Conservation (phyloP, 176 grass and related monocot species). For the maize (Zea mays) region DNA sequence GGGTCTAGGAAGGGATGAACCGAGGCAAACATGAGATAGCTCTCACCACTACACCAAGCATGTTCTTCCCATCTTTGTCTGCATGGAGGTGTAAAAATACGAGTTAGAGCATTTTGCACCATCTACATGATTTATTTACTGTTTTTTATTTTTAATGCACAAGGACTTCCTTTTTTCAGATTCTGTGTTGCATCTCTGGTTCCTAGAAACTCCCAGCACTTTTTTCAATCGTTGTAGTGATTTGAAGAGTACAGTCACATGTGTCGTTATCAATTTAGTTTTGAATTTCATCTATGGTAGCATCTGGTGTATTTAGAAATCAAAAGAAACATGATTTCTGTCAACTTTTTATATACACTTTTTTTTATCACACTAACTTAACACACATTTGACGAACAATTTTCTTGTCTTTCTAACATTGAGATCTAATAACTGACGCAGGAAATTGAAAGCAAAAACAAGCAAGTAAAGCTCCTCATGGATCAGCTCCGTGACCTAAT, state of each 20-base stretch:
- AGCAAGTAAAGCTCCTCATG: slow-evolving; percentile 72
- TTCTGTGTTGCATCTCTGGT: background rate
- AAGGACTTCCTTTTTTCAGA: background rate
- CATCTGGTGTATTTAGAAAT: background rate
- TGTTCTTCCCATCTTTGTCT: too few relatives aligned
- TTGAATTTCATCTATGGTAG: background rate
- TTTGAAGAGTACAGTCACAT: background rate
- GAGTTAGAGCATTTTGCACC: background rate
- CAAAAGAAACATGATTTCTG: background rate
- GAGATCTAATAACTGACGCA: slow-evolving; percentile 51
- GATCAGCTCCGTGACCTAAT: slow-evolving; percentile 82
- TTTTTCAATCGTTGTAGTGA: background rate
- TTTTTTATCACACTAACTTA: background rate
- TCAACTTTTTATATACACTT: background rate
- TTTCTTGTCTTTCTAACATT: slow-evolving; percentile 20
- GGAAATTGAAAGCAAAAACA: slow-evolving; percentile 92
- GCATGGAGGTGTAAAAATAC: background rate
- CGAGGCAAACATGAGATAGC: too few relatives aligned
- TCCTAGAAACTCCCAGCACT: background rate
- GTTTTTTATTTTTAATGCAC: slow-evolving; percentile 25
- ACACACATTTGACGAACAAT: background rate
- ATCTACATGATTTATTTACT: background rate
- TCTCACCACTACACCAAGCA: too few relatives aligned
- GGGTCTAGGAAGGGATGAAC: too few relatives aligned
- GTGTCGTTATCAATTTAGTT: background rate